Conservation (phyloP, 2,329 filamentous ascomycete species). For the Penicillium sp. region DNA sequence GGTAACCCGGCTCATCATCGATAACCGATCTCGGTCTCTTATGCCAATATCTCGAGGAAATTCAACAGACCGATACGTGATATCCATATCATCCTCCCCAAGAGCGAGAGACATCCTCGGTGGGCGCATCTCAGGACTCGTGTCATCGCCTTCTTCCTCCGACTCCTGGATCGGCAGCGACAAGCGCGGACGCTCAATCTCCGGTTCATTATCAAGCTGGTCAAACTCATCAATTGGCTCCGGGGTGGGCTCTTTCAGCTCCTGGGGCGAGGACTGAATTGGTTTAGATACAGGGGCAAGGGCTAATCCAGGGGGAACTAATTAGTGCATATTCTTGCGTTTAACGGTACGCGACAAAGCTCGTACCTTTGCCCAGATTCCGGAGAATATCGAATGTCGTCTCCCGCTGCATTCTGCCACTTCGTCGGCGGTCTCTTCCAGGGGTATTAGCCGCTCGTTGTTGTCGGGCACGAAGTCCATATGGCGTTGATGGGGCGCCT, state of each 20-base stretch:
- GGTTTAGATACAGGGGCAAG: slow-evolving; percentile 49
- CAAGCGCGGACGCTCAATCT: slow-evolving; percentile 40
- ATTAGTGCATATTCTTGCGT: not conserved
- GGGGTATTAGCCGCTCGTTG: slow-evolving; percentile 53
- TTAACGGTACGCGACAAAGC: not conserved
- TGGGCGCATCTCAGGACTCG: slow-evolving; percentile 35
- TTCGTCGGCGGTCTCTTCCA: slow-evolving; percentile 48
- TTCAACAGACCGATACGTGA: slow-evolving; percentile 43
- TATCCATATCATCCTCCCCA: slow-evolving; percentile 47
- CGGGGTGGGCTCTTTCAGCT: slow-evolving; percentile 22
- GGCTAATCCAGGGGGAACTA: slow-evolving; percentile 30
- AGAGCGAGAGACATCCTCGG: slow-evolving; percentile 42
- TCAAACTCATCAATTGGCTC: slow-evolving; percentile 41
- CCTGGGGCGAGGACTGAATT: slow-evolving; percentile 47
- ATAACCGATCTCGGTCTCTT: slow-evolving; percentile 38
- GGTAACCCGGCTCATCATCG: slow-evolving; percentile 44
- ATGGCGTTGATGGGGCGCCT: slow-evolving; percentile 51
- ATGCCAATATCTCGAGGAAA: slow-evolving; percentile 42
- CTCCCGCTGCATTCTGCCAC: slow-evolving; percentile 50
- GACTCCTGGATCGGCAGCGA: slow-evolving; percentile 48
- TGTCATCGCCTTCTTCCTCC: slow-evolving; percentile 45
- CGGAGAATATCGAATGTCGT: slow-evolving; percentile 54
- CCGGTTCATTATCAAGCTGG: slow-evolving; percentile 48
- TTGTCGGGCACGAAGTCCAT: slow-evolving; percentile 53
- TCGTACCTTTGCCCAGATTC: slow-evolving; percentile 51